These are phyloP conservation scores for Chaetomium sp. DNA, from an alignment of 2,329 filamentous ascomycete species.

Conservation along the genomic window DNA sequence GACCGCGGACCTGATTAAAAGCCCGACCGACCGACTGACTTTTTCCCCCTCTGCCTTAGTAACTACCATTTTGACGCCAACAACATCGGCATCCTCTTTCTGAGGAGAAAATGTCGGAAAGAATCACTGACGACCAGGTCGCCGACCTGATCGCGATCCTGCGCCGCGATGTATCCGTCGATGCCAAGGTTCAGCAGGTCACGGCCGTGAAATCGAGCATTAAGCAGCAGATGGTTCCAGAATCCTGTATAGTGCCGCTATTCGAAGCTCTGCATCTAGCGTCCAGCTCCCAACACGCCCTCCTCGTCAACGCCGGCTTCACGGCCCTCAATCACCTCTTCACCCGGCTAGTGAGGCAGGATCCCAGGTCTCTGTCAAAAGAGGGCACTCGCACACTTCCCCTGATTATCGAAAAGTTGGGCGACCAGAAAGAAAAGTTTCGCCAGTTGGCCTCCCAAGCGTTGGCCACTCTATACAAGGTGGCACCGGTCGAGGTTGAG, in stretches of 20 bases:
- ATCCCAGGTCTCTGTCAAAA: constrained; percentile 70
- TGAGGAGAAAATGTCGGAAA: constrained; percentile 41
- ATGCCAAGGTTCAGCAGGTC: constrained; percentile 65
- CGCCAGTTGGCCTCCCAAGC: constrained; percentile 73
- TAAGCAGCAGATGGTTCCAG: constrained; percentile 89
- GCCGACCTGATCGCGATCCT: constrained; percentile 45
- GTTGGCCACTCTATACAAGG: constrained; percentile 74
- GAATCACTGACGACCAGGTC: constrained; percentile 45
- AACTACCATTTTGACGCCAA: constrained; percentile 17
- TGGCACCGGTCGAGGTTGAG: constrained; percentile 74
- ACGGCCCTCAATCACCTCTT: constrained; percentile 85
- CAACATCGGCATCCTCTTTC: constrained; percentile 17
- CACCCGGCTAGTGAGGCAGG: constrained; percentile 82
- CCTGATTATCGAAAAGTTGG: constrained; percentile 79
- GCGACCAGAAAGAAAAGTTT: constrained; percentile 85
- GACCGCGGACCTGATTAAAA: constrained; percentile 1
- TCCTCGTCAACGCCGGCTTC: constrained; percentile 79
- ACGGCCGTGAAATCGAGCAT: constrained; percentile 81
- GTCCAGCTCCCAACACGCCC: constrained; percentile 73
- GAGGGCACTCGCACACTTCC: constrained; percentile 73
- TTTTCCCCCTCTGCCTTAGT: neutral
- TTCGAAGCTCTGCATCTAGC: constrained; percentile 81
- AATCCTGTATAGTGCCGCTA: constrained; percentile 67
- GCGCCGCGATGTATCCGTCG: constrained; percentile 59
- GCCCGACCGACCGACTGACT: neutral